Evolutionary conservation across 306 rosid genomes (phyloP), one percentile per base, ranked within the genome.

Genomic region (Citrullus amarus): DNA sequence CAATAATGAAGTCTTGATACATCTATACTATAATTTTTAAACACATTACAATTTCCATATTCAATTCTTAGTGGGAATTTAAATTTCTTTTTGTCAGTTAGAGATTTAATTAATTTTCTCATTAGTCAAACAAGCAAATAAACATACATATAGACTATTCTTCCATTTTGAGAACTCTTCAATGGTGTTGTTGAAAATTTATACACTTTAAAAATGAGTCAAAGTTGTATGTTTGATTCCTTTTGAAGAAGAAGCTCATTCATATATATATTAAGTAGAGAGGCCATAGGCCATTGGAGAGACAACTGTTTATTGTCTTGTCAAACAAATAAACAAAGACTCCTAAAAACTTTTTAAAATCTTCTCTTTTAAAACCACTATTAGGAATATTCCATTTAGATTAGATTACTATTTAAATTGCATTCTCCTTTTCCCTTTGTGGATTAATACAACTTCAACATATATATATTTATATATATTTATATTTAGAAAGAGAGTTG

Each of bases 361-460:
- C 76, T 44, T 70, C 76, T 70, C 58, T 71, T 70, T 73, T 73
- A 28, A 73, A 51, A 73, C 41, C 77, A 28, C 59, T 50, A 73
- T 73, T 73, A 51, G 9, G 61, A 73, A 73, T 48, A 73, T 73
- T 73, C 77, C 77, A 50, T 73, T 73, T 51, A 30, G 77, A 73
- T 73, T 73, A 48, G 58, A 28, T 46, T 48, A 48, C 59, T 71
- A 71, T 71, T 71, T 70, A 46, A 71, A 48, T 71, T 71, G 41
- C 76, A 71, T 48, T 25, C 41, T 15, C 41, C 50, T 70, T 71
- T 30, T 16, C 58, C 22, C 38, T 15, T 68, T 68, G 9, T 68
- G 32, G 28, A n/a, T 68, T 44, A 68, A 68, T 41, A n/a, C 8
- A 5, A 68, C 54, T 5, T 9, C 16, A 48, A 12, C 13, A 46